These are phyloP conservation scores for Stemphylium vesicarium DNA, from an alignment of 2,329 filamentous ascomycete species.

Conservation along the genomic window DNA sequence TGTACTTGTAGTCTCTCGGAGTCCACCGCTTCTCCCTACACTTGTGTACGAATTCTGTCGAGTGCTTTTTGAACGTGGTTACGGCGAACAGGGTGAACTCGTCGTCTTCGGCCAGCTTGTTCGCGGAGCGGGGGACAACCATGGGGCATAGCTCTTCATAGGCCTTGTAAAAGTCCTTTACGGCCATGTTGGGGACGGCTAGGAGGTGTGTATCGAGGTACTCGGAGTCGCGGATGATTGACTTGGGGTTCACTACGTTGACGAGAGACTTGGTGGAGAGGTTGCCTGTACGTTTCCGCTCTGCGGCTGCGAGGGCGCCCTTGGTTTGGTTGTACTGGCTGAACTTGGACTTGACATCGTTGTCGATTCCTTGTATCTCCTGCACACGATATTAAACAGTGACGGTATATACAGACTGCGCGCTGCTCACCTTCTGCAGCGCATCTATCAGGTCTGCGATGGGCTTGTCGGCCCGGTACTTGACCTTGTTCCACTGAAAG, in stretches of 20 bases:
- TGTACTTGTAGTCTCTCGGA: constrained; percentile 91
- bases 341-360: constrained; percentile 93
- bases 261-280: constrained; percentile 91
- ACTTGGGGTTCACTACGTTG: constrained; percentile 78
- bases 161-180: constrained; percentile 85
- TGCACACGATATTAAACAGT: constrained; percentile 44
- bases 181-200: constrained; percentile 78
- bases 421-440: constrained; percentile 74
- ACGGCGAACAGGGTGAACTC: constrained; percentile 90
- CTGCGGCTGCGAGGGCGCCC: constrained; percentile 78
- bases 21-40: constrained; percentile 93
- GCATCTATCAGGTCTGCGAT: constrained; percentile 85
- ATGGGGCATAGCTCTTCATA: constrained; percentile 90
- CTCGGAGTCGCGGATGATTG: constrained; percentile 85
- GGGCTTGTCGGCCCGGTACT: constrained; percentile 91
- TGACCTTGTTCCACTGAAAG: constrained; percentile 97
- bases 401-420: background rate
- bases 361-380: constrained; percentile 92
- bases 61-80: constrained; percentile 91
- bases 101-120: constrained; percentile 80
- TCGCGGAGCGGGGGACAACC: constrained; percentile 89
- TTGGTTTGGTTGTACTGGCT: constrained; percentile 93
- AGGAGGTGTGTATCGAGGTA: constrained; percentile 96
- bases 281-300: constrained; percentile 92
- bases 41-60: constrained; percentile 87